Base-by-base conservation (phyloP, 371 early-diverging fungal species). In the Syncephalis plumigaleata region DNA sequence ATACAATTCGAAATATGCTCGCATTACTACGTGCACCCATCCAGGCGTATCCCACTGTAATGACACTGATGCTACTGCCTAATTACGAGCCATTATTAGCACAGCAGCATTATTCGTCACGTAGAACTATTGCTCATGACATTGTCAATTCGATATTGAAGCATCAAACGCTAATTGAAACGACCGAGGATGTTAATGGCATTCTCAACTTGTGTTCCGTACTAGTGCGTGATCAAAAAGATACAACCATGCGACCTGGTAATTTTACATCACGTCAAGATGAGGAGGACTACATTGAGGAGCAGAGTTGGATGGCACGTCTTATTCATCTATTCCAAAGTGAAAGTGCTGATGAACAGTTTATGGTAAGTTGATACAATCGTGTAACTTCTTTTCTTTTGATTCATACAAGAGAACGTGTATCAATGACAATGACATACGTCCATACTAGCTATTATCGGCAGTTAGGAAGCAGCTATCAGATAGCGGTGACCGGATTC, bases 401-500 rank as follows among this genome's bases (percentile, higher is more conserved):
- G 1, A 22, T 27, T 48, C 21, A 11, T 27, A 31, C 16, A n/a
- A 20, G n/a, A 15, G n/a, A n/a, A 11, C 11, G 37, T 50, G 3
- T 48, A n/a, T 25, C 1, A 45, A 15, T 46, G n/a, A n/a, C n/a
- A n/a, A n/a, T n/a, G n/a, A n/a, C n/a, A n/a, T n/a, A n/a, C n/a
- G n/a, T 22, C 11, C 15, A 36, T 20, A 45, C 18, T 57, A 78
- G 68, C 69, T 91, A 16, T 60, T 92, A 23, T 74, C 78, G 2
- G 69, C 84, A 1, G 84, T 82, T 13, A 67, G 86, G 22, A 79
- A 85, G 44, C 79, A 84, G 49, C 74, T 94, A 44, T 71, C 68
- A 9, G 77, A 84, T 52, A 87, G 90, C 48, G 89, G 84, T 13
- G 77, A 81, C 45, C 76, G 91, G 26, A 77, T 92, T 38, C 69